phyloP scores from a whole-genome alignment of 73 alveolate genomes.

The Paramecium primaurelia region DNA sequence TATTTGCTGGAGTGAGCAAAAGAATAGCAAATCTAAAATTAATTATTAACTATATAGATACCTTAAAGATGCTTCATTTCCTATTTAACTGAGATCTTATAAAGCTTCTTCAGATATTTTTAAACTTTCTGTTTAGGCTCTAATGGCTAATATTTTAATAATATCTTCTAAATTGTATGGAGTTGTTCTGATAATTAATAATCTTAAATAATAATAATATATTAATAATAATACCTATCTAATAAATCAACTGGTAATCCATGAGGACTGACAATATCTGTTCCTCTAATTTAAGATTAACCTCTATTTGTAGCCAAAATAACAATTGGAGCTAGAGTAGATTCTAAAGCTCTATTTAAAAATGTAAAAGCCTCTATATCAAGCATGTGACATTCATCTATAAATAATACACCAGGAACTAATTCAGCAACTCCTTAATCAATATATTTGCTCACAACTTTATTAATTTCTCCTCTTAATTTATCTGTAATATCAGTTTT shows the following conservation, averaged over 20 bases:
- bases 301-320: constrained; percentile 99
- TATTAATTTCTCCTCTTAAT: constrained; percentile 97
- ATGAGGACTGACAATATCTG: constrained; percentile 98
- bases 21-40: constrained; percentile 85
- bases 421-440: constrained; percentile 99
- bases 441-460: constrained; percentile 98
- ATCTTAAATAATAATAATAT: constrained; percentile 52
- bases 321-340: constrained; percentile 99
- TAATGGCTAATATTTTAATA: constrained; percentile 92
- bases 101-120: constrained; percentile 98
- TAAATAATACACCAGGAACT: constrained; percentile 99
- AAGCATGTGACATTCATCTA: constrained; percentile 99
- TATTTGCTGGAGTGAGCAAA: constrained; percentile 94
- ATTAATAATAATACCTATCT: constrained; percentile 73
- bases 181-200: constrained; percentile 94
- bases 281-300: constrained; percentile 94
- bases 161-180: constrained; percentile 94
- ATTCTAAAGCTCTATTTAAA: constrained; percentile 96
- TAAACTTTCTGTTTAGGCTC: constrained; percentile 96
- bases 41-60: constrained; percentile 61
- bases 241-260: constrained; percentile 99
- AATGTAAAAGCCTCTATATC: constrained; percentile 99
- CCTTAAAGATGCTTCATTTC: constrained; percentile 69
- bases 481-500: constrained; percentile 99
- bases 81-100: constrained; percentile 78